Percentiles rank a stretch among this genome's conserved stretches.
Conservation (phyloP, 768 basidiomycete species). For the Agaricus bisporus region DNA sequence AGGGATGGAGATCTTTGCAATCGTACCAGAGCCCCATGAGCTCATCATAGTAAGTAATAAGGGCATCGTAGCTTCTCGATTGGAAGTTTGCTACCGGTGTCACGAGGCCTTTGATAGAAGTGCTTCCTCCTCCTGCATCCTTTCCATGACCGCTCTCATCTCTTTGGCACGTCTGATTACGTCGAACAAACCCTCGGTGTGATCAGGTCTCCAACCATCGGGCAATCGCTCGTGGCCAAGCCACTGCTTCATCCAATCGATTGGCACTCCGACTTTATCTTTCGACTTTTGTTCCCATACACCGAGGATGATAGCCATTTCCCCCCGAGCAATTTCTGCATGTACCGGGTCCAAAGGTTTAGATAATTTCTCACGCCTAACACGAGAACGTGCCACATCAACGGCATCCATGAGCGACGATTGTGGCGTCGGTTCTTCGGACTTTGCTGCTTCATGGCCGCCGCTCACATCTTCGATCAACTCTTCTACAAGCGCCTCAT, state of each 20-base stretch:
- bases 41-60: not conserved
- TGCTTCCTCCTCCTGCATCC: constrained; percentile 17
- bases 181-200: constrained; percentile 28
- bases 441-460: constrained; percentile 21
- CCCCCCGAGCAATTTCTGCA: constrained; percentile 59
- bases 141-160: constrained; percentile 24
- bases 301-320: constrained; percentile 60
- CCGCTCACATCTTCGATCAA: constrained; percentile 30
- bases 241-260: constrained; percentile 45
- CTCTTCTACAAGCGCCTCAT: constrained; percentile 29
- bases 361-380: constrained; percentile 43
- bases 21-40: not conserved
- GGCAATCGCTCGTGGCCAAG: constrained; percentile 47
- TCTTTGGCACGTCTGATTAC: constrained; percentile 26
- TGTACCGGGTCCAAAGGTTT: constrained; percentile 38
- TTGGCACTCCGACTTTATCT: constrained; percentile 33
- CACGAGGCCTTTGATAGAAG: not conserved
- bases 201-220: constrained; percentile 34
- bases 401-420: constrained; percentile 26
- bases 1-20: not conserved
- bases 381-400: constrained; percentile 44
- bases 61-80: not conserved
- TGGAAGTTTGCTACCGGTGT: too few relatives aligned
- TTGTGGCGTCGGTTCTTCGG: constrained; percentile 14
- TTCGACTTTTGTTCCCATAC: constrained; percentile 40